These are phyloP conservation scores for Yamadazyma taylorii DNA, from an alignment of 1,139 yeast species.

Conservation along the genomic window DNA sequence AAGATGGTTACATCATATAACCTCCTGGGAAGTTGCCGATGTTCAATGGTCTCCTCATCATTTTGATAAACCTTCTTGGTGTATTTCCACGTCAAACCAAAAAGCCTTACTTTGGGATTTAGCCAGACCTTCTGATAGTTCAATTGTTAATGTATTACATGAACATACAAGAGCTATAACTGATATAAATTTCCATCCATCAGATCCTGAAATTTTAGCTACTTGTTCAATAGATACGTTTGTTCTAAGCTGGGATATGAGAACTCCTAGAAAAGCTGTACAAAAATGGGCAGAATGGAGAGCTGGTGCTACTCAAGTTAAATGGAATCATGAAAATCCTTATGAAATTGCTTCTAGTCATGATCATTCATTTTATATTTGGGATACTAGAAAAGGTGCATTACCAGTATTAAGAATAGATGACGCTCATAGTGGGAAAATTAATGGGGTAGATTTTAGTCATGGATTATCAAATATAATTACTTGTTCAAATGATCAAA, in stretches of 20 bases:
- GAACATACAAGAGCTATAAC: slow-evolving; percentile 92
- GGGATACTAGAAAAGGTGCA: slow-evolving; percentile 89
- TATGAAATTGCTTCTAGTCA: slow-evolving; percentile 83
- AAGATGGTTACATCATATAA: slow-evolving; percentile 85
- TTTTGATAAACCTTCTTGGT: slow-evolving; percentile 80
- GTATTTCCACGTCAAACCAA: slow-evolving; percentile 90
- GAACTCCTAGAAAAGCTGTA: slow-evolving; percentile 72
- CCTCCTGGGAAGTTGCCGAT: slow-evolving; percentile 98
- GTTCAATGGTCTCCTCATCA: slow-evolving; percentile 97
- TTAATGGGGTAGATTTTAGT: slow-evolving; percentile 86
- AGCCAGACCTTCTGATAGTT: slow-evolving; percentile 69
- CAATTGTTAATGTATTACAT: slow-evolving; percentile 84
- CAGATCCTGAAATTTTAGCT: slow-evolving; percentile 84
- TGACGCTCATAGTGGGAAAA: slow-evolving; percentile 75
- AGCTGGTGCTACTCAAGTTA: slow-evolving; percentile 92
- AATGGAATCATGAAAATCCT: slow-evolving; percentile 83
- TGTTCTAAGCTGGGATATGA: slow-evolving; percentile 86
- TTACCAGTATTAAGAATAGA: slow-evolving; percentile 64
- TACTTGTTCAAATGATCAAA: slow-evolving; percentile 82
- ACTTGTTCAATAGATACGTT: slow-evolving; percentile 92
- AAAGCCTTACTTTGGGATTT: slow-evolving; percentile 94
- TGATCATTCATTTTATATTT: slow-evolving; percentile 72
- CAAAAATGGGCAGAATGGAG: slow-evolving; percentile 88
- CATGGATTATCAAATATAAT: slow-evolving; percentile 60
- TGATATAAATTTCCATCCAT: slow-evolving; percentile 89